phyloP scores from a whole-genome alignment of 352 stramenopile genomes.

The Globisporangium okanoganense region DNA sequence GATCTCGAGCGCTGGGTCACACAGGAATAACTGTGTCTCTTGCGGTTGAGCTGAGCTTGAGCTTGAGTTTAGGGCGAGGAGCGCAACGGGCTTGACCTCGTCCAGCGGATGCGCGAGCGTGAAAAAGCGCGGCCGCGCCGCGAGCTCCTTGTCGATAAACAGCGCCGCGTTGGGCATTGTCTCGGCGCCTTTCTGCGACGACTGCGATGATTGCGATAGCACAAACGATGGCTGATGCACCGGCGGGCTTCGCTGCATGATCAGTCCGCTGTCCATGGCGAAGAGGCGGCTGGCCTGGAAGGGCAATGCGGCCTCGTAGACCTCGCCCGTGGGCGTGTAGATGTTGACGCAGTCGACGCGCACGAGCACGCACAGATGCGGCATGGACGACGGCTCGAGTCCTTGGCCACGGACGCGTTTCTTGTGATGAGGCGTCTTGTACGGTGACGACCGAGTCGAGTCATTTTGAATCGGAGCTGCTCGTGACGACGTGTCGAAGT shows the following conservation, averaged over 20 bases:
- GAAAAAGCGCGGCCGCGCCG: slow-evolving; percentile 55
- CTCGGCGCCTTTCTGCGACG: background rate
- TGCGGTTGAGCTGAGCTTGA: background rate
- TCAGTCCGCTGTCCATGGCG: slow-evolving; percentile 38
- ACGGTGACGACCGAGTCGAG: background rate
- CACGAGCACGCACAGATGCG: slow-evolving; percentile 62
- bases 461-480: background rate
- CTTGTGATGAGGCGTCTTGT: background rate
- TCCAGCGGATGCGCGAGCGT: slow-evolving; percentile 70
- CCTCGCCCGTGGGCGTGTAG: slow-evolving; percentile 55
- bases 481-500: slow-evolving; percentile 27
- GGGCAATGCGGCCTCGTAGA: slow-evolving; percentile 68
- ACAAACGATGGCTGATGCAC: slow-evolving; percentile 19
- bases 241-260: slow-evolving; percentile 58
- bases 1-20: slow-evolving; percentile 48
- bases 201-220: background rate
- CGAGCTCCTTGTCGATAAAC: slow-evolving; percentile 10
- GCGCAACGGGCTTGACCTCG: slow-evolving; percentile 65
- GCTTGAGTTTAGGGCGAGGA: slow-evolving; percentile 10
- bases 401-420: slow-evolving; percentile 8
- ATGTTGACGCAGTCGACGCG: slow-evolving; percentile 66
- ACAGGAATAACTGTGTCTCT: slow-evolving; percentile 25
- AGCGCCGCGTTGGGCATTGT: slow-evolving; percentile 8
- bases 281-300: slow-evolving; percentile 68
- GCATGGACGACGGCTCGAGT: slow-evolving; percentile 6